Conservation (phyloP, 2,329 filamentous ascomycete genomes). For the Colletotrichum somersetense region DNA sequence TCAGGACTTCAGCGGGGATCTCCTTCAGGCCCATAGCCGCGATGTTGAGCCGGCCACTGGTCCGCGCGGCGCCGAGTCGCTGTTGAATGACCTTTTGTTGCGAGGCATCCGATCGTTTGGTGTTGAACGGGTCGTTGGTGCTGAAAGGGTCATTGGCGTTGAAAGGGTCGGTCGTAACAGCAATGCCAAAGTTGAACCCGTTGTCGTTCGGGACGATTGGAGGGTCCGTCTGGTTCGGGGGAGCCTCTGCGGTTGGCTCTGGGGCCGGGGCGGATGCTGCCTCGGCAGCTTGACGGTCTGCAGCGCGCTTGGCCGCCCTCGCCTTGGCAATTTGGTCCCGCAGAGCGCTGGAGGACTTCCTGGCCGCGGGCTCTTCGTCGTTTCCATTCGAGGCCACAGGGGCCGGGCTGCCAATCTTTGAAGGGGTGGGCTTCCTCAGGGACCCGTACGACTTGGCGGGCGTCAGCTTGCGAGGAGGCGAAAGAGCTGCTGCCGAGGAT, state of each 20-base stretch:
- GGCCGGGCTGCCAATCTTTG: conserved; percentile 19
- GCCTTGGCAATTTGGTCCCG: conserved; percentile 94
- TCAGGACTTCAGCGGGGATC: conserved; percentile 85
- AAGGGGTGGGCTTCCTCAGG: conserved; percentile 23
- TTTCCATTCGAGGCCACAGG: conserved; percentile 46
- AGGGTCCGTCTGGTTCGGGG: conserved; percentile 28
- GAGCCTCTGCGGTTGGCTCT: background rate
- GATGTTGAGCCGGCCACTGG: conserved; percentile 87
- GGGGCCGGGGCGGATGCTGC: background rate
- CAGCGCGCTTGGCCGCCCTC: conserved; percentile 80
- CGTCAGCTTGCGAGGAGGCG: conserved; percentile 27
- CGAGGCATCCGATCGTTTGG: conserved; percentile 67
- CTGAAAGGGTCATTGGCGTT: conserved; percentile 78
- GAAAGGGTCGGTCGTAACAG: conserved; percentile 71
- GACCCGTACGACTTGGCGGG: conserved; percentile 36
- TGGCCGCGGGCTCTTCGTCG: conserved; percentile 45
- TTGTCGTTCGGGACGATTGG: conserved; percentile 61
- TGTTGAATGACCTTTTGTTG: conserved; percentile 78
- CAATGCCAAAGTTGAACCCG: conserved; percentile 61
- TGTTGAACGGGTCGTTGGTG: conserved; percentile 76
- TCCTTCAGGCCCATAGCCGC: conserved; percentile 83
- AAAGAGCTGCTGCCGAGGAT: background rate
- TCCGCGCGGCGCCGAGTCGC: conserved; percentile 78
- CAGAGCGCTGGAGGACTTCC: conserved; percentile 83
- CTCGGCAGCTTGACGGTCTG: conserved; percentile 51